Evolutionary conservation across 805 yeast genomes (phyloP).

Genomic region (Saccharomycopsis synnaedendra): DNA sequence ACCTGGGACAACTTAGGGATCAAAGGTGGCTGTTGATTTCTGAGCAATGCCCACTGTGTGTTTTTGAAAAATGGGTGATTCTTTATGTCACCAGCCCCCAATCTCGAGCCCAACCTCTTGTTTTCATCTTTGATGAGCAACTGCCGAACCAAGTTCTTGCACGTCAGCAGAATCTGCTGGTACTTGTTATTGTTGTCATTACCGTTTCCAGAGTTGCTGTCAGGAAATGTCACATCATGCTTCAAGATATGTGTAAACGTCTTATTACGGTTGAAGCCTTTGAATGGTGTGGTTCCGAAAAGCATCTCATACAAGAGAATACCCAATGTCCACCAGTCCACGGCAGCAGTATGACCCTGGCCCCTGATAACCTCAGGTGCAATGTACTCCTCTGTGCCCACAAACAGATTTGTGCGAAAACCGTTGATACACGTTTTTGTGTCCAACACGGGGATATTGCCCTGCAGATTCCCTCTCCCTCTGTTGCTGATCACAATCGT

Average conservation of each 20-base stretch:
- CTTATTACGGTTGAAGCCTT: conserved; percentile 78
- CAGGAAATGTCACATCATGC: conserved; percentile 73
- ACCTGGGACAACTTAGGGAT: conserved; percentile 63
- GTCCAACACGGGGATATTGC: conserved; percentile 58
- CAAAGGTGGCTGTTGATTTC: conserved; percentile 93
- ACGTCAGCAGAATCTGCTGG: conserved; percentile 55
- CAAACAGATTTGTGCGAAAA: conserved; percentile 94
- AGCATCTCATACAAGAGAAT: conserved; percentile 89
- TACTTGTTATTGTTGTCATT: conserved; percentile 18
- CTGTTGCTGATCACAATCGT: conserved; percentile 35
- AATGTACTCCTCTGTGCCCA: conserved; percentile 96
- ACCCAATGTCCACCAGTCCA: conserved; percentile 99
- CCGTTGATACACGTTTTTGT: conserved; percentile 94
- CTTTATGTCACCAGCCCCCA: conserved; percentile 93
- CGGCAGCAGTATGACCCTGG: conserved; percentile 95
- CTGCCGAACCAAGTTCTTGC: conserved; percentile 73
- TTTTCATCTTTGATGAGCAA: conserved; percentile 80
- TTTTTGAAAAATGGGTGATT: conserved; percentile 84
- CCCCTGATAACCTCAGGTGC: conserved; percentile 98
- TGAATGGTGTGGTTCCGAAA: conserved; percentile 92
- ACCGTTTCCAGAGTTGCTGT: conserved; percentile 25
- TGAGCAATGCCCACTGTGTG: conserved; percentile 88
- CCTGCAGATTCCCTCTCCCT: conserved; percentile 20
- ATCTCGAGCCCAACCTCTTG: conserved; percentile 79
- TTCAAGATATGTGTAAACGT: conserved; percentile 85